These are phyloP conservation scores for Conticribra guillardii DNA, from an alignment of 108 stramenopile genomes.

Conservation along the genomic window DNA sequence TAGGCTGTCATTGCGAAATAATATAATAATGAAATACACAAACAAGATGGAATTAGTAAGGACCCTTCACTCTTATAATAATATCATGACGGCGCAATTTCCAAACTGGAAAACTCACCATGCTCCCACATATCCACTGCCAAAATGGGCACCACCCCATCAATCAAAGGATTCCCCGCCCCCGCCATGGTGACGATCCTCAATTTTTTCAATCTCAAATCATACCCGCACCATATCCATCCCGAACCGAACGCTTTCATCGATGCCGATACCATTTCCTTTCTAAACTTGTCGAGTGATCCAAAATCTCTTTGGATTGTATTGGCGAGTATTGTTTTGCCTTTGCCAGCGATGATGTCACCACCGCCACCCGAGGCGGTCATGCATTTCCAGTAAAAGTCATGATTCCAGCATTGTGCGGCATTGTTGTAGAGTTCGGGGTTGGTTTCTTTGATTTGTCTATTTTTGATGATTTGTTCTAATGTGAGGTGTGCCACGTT, in stretches of 20 bases:
- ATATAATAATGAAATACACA: neutral
- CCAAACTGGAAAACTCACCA: slow-evolving; percentile 21
- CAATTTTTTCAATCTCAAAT: slow-evolving; percentile 45
- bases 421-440: slow-evolving; percentile 68
- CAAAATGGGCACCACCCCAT: slow-evolving; percentile 79
- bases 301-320: slow-evolving; percentile 51
- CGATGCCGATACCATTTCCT: slow-evolving; percentile 33
- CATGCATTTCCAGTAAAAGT: slow-evolving; percentile 84
- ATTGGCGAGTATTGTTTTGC: slow-evolving; percentile 44
- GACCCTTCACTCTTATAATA: too few relatives aligned
- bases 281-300: slow-evolving; percentile 37
- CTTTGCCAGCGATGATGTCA: slow-evolving; percentile 44
- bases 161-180: slow-evolving; percentile 47
- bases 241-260: slow-evolving; percentile 69
- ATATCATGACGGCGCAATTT: too few relatives aligned
- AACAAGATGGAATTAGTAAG: too few relatives aligned
- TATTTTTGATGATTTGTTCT: slow-evolving; percentile 44
- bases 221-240: slow-evolving; percentile 87
- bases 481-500: slow-evolving; percentile 26
- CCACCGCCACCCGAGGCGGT: slow-evolving; percentile 44
- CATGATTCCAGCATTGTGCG: slow-evolving; percentile 74
- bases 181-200: slow-evolving; percentile 45
- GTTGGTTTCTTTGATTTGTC: slow-evolving; percentile 18
- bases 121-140: slow-evolving; percentile 89
- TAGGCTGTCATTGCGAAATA: slow-evolving; percentile 61